Percentiles rank a stretch among this genome's conserved stretches.
phyloP scores from a whole-genome alignment of 148 eudicot genomes.

The Cornus suecica region DNA sequence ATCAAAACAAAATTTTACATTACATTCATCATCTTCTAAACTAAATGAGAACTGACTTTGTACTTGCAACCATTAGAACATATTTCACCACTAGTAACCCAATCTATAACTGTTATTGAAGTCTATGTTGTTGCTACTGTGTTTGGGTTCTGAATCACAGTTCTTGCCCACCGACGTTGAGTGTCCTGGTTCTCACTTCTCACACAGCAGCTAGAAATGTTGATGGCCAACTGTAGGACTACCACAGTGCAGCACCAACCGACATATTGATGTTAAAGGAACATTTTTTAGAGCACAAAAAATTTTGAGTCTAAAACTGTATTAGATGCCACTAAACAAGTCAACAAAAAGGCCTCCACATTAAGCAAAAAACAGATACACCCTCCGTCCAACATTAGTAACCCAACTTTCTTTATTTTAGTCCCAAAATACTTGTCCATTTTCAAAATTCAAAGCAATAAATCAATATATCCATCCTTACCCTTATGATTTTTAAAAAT shows the following conservation, averaged over 20 bases:
- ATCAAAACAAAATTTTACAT: no score
- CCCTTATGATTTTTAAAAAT: no score
- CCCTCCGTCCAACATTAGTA: no score
- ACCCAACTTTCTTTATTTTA: no score
- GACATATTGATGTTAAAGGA: background rate
- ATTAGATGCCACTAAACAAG: no score
- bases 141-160: background rate
- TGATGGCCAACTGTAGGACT: background rate
- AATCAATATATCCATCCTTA: no score
- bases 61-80: background rate
- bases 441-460: no score
- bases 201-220: background rate
- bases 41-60: background rate
- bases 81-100: background rate
- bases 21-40: background rate
- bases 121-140: background rate
- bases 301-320: no score
- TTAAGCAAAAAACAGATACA: background rate
- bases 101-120: background rate
- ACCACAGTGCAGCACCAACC: background rate
- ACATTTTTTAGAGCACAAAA: no score
- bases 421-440: no score
- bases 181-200: background rate
- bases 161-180: background rate
- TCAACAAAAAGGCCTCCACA: background rate